Conservation (phyloP, 208 protist species). For the Wallacemonas sp. region DNA sequence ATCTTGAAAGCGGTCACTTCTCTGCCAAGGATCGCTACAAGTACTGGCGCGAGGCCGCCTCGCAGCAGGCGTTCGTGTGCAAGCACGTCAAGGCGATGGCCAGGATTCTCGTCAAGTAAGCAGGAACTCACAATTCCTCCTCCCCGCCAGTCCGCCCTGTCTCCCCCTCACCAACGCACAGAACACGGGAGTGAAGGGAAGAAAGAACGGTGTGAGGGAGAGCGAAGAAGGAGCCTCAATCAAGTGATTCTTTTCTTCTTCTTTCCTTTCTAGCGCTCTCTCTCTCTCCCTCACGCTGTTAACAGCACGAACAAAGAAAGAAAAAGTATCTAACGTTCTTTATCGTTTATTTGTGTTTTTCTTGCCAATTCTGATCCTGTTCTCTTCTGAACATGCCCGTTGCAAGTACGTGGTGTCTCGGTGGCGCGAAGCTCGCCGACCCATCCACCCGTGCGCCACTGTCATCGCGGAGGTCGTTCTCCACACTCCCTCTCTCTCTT, state of each 20-base stretch:
- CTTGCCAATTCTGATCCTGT: constrained; percentile 7
- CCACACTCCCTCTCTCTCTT: no score
- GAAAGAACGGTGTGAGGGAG: no score
- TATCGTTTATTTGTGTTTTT: constrained; percentile 20
- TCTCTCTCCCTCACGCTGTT: background rate
- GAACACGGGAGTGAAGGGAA: no score
- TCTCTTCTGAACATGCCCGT: constrained; percentile 9
- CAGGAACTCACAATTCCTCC: no score
- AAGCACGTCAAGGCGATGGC: constrained; percentile 80
- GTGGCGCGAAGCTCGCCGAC: no score
- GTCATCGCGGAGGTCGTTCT: no score
- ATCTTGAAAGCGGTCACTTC: constrained; percentile 91
- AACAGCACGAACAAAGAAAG: background rate
- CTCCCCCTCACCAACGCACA: no score
- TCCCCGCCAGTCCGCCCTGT: no score
- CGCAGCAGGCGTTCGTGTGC: constrained; percentile 90
- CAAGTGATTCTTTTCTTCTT: constrained; percentile 17
- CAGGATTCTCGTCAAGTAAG: constrained; percentile 46
- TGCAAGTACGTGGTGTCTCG: no score
- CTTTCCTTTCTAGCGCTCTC: background rate
- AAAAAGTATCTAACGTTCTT: background rate
- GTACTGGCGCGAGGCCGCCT: constrained; percentile 83
- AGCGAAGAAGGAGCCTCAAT: no score
- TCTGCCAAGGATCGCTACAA: constrained; percentile 90
- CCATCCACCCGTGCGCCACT: no score